These are phyloP conservation scores for Fusarium transvaalense DNA, from an alignment of 2,329 filamentous ascomycete genomes.

Conservation along the genomic window DNA sequence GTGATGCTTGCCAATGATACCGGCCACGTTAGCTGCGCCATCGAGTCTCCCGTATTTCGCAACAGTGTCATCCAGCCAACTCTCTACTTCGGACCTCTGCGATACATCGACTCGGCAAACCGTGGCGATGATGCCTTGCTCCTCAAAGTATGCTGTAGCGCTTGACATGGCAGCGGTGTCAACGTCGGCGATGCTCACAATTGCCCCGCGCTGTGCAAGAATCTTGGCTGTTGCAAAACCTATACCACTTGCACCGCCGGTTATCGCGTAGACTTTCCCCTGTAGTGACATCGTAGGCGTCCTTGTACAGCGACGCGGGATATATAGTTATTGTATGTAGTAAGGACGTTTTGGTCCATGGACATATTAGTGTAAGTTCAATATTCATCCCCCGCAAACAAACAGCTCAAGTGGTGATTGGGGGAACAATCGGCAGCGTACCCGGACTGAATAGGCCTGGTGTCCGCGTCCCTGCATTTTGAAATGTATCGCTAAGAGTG, in stretches of 20 bases:
- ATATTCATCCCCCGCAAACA: background rate
- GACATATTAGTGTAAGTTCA: background rate
- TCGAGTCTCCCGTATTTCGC: slow-evolving; percentile 65
- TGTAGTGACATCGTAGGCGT: slow-evolving; percentile 47
- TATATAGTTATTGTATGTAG: background rate
- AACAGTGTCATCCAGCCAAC: slow-evolving; percentile 63
- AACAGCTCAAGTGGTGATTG: slow-evolving; percentile 1
- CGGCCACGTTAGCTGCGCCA: slow-evolving; percentile 68
- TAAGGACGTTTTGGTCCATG: background rate
- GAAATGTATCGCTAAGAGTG: background rate
- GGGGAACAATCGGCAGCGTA: slow-evolving; percentile 1
- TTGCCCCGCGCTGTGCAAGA: slow-evolving; percentile 54
- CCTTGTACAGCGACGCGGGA: background rate
- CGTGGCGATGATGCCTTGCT: slow-evolving; percentile 46
- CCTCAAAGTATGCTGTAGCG: slow-evolving; percentile 50
- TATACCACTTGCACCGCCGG: slow-evolving; percentile 60
- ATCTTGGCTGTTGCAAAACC: slow-evolving; percentile 57
- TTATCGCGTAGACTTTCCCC: slow-evolving; percentile 57
- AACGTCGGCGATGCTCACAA: slow-evolving; percentile 57
- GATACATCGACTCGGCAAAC: slow-evolving; percentile 63
- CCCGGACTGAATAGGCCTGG: slow-evolving; percentile 1
- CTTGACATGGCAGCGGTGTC: slow-evolving; percentile 48
- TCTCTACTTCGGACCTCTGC: slow-evolving; percentile 61
- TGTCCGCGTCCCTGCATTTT: slow-evolving; percentile 2
- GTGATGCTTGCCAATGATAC: slow-evolving; percentile 62